phyloP scores from a whole-genome alignment of 768 basidiomycete genomes.

The Suillus ampliporus region DNA sequence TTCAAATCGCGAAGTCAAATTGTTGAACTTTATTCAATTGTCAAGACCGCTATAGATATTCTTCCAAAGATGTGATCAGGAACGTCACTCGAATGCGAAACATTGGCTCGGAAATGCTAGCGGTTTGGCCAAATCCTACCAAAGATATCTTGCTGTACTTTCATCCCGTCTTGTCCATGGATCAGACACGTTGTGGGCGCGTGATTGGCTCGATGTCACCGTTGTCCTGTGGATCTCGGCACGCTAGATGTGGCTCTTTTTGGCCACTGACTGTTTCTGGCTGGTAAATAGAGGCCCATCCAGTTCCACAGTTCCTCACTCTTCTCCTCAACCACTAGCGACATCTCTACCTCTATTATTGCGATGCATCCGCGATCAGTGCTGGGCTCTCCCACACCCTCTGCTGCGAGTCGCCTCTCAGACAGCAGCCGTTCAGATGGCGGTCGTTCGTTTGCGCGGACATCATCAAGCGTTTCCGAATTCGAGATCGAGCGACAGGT shows the following conservation, averaged over 20 bases:
- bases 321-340: conserved; percentile 8
- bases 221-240: conserved; percentile 31
- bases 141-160: conserved; percentile 29
- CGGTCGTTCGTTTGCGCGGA: conserved; percentile 42
- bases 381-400: conserved; percentile 38
- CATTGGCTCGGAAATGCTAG: conserved; percentile 4
- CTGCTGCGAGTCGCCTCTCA: conserved; percentile 45
- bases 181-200: conserved; percentile 40
- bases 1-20: background rate
- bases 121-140: conserved; percentile 29
- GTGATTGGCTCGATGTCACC: conserved; percentile 37
- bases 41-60: background rate
- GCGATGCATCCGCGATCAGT: conserved; percentile 36
- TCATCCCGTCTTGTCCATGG: conserved; percentile 6
- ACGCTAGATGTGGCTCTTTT: conserved; percentile 39
- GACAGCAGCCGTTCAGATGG: conserved; percentile 42
- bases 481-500: conserved; percentile 71
- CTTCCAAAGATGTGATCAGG: conserved; percentile 9
- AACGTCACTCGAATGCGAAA: conserved; percentile 3
- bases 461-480: conserved; percentile 51
- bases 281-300: conserved; percentile 36
- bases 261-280: conserved; percentile 34
- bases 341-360: conserved; percentile 16
- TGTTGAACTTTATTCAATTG: background rate
- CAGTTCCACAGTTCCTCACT: conserved; percentile 20